Percentiles rank a stretch among this genome's conserved stretches.
Evolutionary conservation across 2,329 filamentous ascomycete genomes (phyloP).

Genomic region (Fusarium tjaetaba): DNA sequence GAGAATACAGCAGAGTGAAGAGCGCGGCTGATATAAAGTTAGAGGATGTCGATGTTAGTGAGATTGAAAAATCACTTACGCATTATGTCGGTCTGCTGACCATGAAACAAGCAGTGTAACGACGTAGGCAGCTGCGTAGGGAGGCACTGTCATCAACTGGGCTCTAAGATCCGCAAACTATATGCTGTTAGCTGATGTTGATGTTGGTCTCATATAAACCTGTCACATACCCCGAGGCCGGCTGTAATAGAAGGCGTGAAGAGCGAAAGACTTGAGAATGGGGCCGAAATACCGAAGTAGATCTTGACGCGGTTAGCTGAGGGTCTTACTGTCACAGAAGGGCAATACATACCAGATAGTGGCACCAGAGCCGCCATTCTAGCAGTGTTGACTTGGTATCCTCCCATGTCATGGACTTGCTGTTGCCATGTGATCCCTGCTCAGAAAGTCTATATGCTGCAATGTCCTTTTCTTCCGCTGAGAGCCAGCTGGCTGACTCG

Average conservation of each 20-base stretch:
- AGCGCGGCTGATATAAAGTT: conserved; percentile 41
- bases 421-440: conserved; percentile 56
- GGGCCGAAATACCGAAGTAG: conserved; percentile 59
- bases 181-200: neutral
- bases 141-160: conserved; percentile 71
- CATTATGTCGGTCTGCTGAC: conserved; percentile 68
- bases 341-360: conserved; percentile 57
- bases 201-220: neutral
- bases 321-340: accelerated
- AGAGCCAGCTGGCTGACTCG: conserved; percentile 69
- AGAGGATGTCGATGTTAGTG: accelerated
- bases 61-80: conserved; percentile 27
- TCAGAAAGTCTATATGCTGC: conserved; percentile 50
- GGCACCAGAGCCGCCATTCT: conserved; percentile 72
- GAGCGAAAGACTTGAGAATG: conserved; percentile 66
- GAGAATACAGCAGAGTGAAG: conserved; percentile 54
- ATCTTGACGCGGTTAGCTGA: conserved; percentile 33
- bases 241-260: conserved; percentile 68
- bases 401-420: conserved; percentile 68
- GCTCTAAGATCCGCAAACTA: conserved; percentile 54
- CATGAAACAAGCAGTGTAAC: conserved; percentile 55
- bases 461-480: conserved; percentile 65
- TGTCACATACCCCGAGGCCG: conserved; percentile 51
- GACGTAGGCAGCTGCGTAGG: conserved; percentile 66
- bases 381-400: conserved; percentile 75